phyloP scores from a whole-genome alignment of 2,329 filamentous ascomycete genomes.

The Beauveria medogensis region DNA sequence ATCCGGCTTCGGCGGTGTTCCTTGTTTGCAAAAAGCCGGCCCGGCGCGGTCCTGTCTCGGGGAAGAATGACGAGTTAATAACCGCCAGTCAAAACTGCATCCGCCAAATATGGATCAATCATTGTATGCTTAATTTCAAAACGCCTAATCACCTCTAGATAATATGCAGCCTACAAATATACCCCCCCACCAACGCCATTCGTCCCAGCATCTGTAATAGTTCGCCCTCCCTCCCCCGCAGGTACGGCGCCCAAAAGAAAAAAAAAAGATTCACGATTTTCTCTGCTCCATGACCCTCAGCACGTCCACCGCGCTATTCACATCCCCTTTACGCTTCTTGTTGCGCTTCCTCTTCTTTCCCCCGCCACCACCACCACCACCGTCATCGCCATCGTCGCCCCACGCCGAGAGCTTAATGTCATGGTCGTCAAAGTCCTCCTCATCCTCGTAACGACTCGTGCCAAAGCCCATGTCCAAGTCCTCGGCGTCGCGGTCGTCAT shows the following conservation, averaged over 20 bases:
- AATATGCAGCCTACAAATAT: not conserved
- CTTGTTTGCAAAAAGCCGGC: not conserved
- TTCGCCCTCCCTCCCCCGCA: not conserved
- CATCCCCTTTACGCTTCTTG: conserved; percentile 72
- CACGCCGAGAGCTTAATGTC: conserved; percentile 63
- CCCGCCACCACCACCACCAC: conserved; percentile 31
- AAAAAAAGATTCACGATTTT: conserved; percentile 25
- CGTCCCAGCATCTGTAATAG: not conserved
- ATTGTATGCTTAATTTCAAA: no score
- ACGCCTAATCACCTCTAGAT: not conserved
- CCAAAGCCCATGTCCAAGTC: conserved; percentile 96
- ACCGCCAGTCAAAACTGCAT: no score
- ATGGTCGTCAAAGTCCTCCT: conserved; percentile 67
- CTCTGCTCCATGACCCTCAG: conserved; percentile 65
- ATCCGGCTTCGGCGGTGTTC: not conserved
- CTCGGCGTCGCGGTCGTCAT: conserved; percentile 70
- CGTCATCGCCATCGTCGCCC: conserved; percentile 39
- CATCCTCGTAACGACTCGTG: conserved; percentile 77
- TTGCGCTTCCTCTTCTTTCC: conserved; percentile 59
- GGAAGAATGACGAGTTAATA: no score
- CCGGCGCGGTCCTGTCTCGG: not conserved
- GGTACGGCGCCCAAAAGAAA: no score
- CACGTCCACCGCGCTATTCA: conserved; percentile 72
- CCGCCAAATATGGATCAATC: no score
- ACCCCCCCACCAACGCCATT: not conserved